Conservation (phyloP, 129 eudicot species). For the Artemisia argyi region DNA sequence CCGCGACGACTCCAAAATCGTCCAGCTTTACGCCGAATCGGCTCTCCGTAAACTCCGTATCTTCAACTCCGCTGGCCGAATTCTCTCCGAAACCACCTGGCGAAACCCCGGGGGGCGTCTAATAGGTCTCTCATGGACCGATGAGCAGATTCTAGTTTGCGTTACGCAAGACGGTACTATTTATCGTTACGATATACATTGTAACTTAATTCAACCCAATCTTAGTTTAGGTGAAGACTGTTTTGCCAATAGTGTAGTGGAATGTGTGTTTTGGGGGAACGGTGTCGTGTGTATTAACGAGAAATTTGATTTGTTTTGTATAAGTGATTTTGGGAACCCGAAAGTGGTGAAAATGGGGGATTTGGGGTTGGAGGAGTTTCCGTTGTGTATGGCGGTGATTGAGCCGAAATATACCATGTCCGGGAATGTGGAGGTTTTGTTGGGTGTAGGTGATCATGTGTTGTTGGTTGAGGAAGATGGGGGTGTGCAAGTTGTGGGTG, state of each 20-base stretch:
- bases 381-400: slow-evolving; percentile 82
- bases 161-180: slow-evolving; percentile 90
- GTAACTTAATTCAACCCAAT: slow-evolving; percentile 49
- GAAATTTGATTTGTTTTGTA: slow-evolving; percentile 62
- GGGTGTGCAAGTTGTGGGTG: slow-evolving; percentile 56
- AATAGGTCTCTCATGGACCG: slow-evolving; percentile 91
- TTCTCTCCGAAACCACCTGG: slow-evolving; percentile 81
- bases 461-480: slow-evolving; percentile 87
- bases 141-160: slow-evolving; percentile 68
- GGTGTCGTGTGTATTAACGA: slow-evolving; percentile 93
- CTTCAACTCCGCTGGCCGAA: slow-evolving; percentile 83
- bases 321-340: slow-evolving; percentile 71
- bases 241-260: slow-evolving; percentile 72
- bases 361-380: slow-evolving; percentile 67
- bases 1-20: slow-evolving; percentile 96
- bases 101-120: slow-evolving; percentile 84
- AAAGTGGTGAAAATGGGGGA: slow-evolving; percentile 60
- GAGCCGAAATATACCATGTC: slow-evolving; percentile 93
- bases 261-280: slow-evolving; percentile 95
- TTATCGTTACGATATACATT: slow-evolving; percentile 63
- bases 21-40: slow-evolving; percentile 94
- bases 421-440: slow-evolving; percentile 87
- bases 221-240: slow-evolving; percentile 75
- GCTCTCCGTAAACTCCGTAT: slow-evolving; percentile 96
- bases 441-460: slow-evolving; percentile 71